Evolutionary conservation across 495 filamentous ascomycete species (phyloP).

Genomic region (Podospora conica): DNA sequence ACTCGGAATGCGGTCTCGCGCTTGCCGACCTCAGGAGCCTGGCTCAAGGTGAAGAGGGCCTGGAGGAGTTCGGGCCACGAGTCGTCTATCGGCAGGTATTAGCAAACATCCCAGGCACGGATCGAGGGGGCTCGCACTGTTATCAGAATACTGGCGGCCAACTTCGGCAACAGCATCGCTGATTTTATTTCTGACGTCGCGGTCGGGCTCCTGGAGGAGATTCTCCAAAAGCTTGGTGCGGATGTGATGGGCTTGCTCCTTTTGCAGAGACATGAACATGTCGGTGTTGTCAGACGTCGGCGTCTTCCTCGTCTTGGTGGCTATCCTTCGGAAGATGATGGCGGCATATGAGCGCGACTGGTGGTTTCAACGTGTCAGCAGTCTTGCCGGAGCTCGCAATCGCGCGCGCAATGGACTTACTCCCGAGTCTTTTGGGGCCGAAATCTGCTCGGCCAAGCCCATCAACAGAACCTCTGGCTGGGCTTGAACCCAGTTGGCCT

Average conservation of each 20-base stretch:
- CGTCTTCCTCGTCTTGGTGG: constrained; percentile 77
- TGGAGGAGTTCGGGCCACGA: constrained; percentile 88
- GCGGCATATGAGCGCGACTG: constrained; percentile 85
- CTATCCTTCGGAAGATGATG: constrained; percentile 90
- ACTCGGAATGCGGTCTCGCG: constrained; percentile 90
- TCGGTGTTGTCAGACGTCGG: constrained; percentile 66
- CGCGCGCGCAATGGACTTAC: constrained; percentile 45
- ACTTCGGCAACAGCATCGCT: constrained; percentile 94
- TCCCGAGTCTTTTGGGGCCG: constrained; percentile 53
- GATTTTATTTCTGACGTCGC: constrained; percentile 82
- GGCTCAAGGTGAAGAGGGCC: constrained; percentile 80
- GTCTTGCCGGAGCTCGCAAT: not conserved
- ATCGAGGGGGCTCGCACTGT: constrained; percentile 51
- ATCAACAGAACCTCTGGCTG: constrained; percentile 83
- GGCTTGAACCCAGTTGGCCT: constrained; percentile 75
- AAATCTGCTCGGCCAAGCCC: constrained; percentile 89
- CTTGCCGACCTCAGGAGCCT: constrained; percentile 69
- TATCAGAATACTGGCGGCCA: constrained; percentile 88
- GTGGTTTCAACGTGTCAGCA: constrained; percentile 7
- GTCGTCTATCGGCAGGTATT: constrained; percentile 50
- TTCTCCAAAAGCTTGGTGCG: constrained; percentile 73
- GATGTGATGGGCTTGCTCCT: constrained; percentile 68
- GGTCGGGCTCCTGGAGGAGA: constrained; percentile 61
- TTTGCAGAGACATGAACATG: constrained; percentile 68
- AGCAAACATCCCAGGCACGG: constrained; percentile 13